Percentiles rank a stretch among this genome's conserved stretches.
Evolutionary conservation across 805 yeast species (phyloP).

Genomic region (Candida insectorum): DNA sequence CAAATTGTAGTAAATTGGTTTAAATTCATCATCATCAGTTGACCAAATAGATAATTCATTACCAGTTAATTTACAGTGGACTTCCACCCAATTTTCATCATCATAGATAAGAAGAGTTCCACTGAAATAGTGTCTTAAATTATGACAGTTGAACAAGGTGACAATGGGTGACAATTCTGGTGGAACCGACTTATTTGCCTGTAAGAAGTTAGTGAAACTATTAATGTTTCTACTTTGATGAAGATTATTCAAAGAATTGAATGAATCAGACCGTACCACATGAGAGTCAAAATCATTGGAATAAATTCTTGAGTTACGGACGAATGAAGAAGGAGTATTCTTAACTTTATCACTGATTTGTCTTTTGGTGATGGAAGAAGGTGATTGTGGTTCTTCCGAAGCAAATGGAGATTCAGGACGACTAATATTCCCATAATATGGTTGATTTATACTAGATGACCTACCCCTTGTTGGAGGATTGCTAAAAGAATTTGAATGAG

Average conservation of each 20-base stretch:
- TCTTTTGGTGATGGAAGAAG: constrained; percentile 14
- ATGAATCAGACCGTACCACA: constrained; percentile 4
- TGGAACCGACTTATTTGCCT: constrained; percentile 32
- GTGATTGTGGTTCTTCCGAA: constrained; percentile 9
- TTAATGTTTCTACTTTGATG: constrained; percentile 6
- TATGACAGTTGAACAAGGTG: constrained; percentile 67
- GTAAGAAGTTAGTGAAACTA: constrained; percentile 6
- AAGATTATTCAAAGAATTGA: constrained; percentile 6
- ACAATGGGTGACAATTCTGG: constrained; percentile 71
- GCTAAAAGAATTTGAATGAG: constrained; percentile 5
- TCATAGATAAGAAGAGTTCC: constrained; percentile 36
- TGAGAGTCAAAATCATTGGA: constrained; percentile 13
- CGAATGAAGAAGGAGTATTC: constrained; percentile 32
- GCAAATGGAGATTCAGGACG: background rate
- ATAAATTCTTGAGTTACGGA: constrained; percentile 28
- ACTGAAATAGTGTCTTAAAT: constrained; percentile 58
- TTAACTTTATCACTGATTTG: constrained; percentile 27
- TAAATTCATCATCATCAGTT: constrained; percentile 34
- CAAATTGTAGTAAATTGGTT: constrained; percentile 52
- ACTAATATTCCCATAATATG: background rate
- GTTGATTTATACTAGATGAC: background rate
- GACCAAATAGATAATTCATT: constrained; percentile 52
- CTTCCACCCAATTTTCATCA: constrained; percentile 29
- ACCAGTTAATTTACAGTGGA: constrained; percentile 46
- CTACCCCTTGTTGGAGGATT: too few relatives aligned